Base-by-base conservation (phyloP, 2,329 filamentous ascomycete species). In the Fusarium algeriense region DNA sequence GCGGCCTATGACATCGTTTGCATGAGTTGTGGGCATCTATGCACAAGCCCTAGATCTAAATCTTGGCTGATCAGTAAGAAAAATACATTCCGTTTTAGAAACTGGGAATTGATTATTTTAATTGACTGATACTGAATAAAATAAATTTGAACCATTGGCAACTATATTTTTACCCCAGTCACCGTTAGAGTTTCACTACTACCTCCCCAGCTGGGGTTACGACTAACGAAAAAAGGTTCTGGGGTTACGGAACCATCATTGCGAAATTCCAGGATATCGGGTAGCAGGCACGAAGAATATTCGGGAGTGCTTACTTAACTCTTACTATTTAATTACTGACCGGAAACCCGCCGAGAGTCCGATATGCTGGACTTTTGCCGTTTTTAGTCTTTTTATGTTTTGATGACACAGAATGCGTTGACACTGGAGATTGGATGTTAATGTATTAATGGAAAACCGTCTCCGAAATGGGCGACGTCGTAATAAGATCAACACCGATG, bases 1-100 rank as follows among this genome's bases (percentile, higher is more conserved):
- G 67, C 64, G 68, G 68, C 35, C 62, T 48, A 68, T 70, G 68
- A 68, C 68, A 70, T 70, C 53, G 53, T 48, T 35, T 59, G 63
- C 63, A 71, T 64, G 68, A 68, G 54, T 70, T 63, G 68, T 41
- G 57, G 49, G 55, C 20, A 14, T 57, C 45, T 54, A 69, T 53
- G 35, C 37, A 44, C 58, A 50, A 67, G 45, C 26, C 44, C 23
- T 32, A 40, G 30, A 37, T 46, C 37, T 26, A 44, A 14, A 35
- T 48, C 49, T 52, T 48, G 37, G 62, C 23, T 26, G 45, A 53
- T 35, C 41, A 54, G 35, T 50, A 49, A 41, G 52, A 28, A 53
- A 34, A 45, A 38, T 43, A 35, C 61, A 68, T 67, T 70, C 67
- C 62, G 52, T 55, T 30, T 54, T 14, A 37, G 34, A 40, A 45